Conservation (phyloP, 441 rosid species). For the Hura crepitans region DNA sequence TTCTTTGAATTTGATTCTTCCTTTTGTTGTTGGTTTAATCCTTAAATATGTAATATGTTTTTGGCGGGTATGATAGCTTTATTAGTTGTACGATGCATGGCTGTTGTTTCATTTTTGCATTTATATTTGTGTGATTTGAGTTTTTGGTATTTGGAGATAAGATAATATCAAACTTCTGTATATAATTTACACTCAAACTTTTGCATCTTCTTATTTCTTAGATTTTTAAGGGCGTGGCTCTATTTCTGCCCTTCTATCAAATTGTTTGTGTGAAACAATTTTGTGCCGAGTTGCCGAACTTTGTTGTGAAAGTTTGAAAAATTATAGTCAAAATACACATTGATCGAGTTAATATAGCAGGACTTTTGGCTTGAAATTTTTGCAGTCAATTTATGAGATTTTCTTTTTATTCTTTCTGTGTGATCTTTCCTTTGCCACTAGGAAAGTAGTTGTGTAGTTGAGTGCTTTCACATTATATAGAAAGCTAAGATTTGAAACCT, state of each 20-base stretch:
- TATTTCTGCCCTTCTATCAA: background rate
- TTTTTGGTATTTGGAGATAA: background rate
- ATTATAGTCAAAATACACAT: background rate
- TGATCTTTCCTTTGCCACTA: background rate
- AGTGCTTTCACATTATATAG: background rate
- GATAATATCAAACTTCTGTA: background rate
- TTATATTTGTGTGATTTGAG: background rate
- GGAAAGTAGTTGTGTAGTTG: background rate
- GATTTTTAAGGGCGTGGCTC: background rate
- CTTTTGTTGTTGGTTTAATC: background rate
- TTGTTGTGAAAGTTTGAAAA: background rate
- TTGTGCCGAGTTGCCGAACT: too few relatives aligned
- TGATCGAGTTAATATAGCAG: background rate
- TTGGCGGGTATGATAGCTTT: background rate
- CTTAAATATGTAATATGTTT: background rate
- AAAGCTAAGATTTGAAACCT: background rate
- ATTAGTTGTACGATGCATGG: background rate
- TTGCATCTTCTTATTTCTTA: too few relatives aligned
- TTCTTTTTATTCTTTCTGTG: background rate
- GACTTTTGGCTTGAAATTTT: background rate
- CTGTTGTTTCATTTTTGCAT: background rate
- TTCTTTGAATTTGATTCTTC: background rate
- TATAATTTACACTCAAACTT: background rate
- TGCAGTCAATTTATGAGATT: background rate
- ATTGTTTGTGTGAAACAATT: background rate